Conservation (phyloP, 257 asterid species). For the Hygrophila difformis region DNA sequence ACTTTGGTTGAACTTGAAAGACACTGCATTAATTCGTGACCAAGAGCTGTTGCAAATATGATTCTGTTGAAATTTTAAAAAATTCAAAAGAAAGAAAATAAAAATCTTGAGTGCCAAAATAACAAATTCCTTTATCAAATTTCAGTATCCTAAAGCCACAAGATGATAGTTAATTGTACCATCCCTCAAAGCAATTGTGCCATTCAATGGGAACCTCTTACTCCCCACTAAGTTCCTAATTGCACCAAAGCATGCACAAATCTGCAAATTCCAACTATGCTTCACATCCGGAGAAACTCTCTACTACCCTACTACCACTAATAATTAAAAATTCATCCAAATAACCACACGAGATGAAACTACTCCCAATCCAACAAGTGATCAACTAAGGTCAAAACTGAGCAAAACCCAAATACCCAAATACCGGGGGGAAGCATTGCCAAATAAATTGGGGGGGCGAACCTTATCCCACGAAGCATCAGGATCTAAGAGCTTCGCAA, state of each 20-base stretch:
- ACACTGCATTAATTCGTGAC: neutral
- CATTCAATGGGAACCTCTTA: too few species aligned
- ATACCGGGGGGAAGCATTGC: too few species aligned
- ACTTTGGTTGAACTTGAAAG: neutral
- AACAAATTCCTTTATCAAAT: neutral
- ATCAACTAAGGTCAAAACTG: slow-evolving; percentile 8
- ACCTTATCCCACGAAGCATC: slow-evolving; percentile 85
- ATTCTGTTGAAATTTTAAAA: too few species aligned
- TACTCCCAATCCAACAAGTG: neutral
- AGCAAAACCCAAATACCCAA: neutral
- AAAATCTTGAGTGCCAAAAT: neutral
- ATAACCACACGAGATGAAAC: neutral
- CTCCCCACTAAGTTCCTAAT: neutral
- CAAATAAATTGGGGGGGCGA: slow-evolving; percentile 11
- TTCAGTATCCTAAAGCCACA: too few species aligned
- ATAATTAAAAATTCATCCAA: neutral
- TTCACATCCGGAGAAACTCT: neutral
- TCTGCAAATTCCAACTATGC: slow-evolving; percentile 4
- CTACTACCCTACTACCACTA: neutral
- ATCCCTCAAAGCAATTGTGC: too few species aligned
- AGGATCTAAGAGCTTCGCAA: slow-evolving; percentile 70
- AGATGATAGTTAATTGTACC: neutral
- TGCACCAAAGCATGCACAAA: neutral
- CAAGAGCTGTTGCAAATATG: neutral
- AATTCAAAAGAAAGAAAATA: neutral